Evolutionary conservation across 2,329 filamentous ascomycete genomes (phyloP).

Genomic region (Torrubiellomyces zombiae): DNA sequence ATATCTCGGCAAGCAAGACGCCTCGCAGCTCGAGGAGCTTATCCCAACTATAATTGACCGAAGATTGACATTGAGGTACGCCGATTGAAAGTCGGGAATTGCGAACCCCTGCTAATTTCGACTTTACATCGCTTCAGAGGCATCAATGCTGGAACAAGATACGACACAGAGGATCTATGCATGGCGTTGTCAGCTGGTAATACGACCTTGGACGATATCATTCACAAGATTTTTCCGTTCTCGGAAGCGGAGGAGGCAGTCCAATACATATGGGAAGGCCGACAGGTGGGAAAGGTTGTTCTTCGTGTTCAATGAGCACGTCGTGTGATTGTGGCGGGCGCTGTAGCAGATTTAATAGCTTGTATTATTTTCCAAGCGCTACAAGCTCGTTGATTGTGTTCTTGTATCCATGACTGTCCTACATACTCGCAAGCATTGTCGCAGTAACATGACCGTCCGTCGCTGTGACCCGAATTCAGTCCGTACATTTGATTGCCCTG

Average conservation of each 20-base stretch:
- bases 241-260: conserved; percentile 23
- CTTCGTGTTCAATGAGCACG: no score
- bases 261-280: conserved; percentile 23
- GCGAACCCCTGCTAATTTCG: background rate
- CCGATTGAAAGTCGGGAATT: no score
- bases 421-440: no score
- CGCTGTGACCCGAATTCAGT: no score
- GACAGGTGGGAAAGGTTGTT: conserved; percentile 14
- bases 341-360: no score
- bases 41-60: conserved; percentile 20
- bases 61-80: conserved; percentile 14
- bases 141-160: conserved; percentile 22
- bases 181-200: conserved; percentile 16
- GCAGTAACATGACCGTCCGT: no score
- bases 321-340: no score
- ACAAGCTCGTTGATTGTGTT: no score
- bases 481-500: no score
- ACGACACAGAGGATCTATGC: conserved; percentile 22
- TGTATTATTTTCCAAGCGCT: no score
- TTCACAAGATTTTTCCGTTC: conserved; percentile 20
- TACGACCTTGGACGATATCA: conserved; percentile 19
- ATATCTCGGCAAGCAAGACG: conserved; percentile 17
- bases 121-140: conserved; percentile 9
- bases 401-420: no score
- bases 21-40: conserved; percentile 15